Base-by-base conservation (phyloP, 306 rosid genomes). In the Fragaria nilgerrensis region DNA sequence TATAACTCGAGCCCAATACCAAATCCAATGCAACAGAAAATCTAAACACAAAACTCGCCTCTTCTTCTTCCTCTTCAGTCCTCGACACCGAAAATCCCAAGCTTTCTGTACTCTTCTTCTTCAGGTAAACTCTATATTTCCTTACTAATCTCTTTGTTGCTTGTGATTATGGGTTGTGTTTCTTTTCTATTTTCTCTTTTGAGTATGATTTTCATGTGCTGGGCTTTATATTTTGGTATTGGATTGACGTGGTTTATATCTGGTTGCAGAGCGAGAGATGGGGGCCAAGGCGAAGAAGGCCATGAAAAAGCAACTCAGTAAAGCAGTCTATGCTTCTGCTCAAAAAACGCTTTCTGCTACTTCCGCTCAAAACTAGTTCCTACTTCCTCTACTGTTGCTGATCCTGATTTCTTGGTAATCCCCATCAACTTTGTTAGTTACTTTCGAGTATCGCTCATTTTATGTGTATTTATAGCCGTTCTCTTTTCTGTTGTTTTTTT, bases 231-330 rank as follows among this genome's bases (percentile, higher is more conserved):
- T 9, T 58, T 23, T 58, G 64, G 32, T 37, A 41, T 39, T 36
- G 5, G 39, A 20, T 8, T 55, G 16, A 59, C 11, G 4, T 61
- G 29, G 1, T 27, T 44, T 69, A 5, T 14, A 7, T 15, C 47
- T 47, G 22, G 8, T 32, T 36, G 23, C 12, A 75, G 77, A 78
- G 74, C 12, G 43, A 81, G 62, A 94, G 66, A 94, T 90, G 98
- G 94, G 94, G 75, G 56, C 80, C 3, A 87, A 91, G 88, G 96
- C 86, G 23, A 91, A 86, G 85, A 94, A 90, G 86, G 86, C 93
- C 8, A 74, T 85, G 96, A 88, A 89, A 86, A 91, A 89, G 85
- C 85, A 74, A 10, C 20, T 93, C 78, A 87, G 72, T 75, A 89
- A 72, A 84, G 91, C 74, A 20, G 37, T 59, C 2, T 58, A 37